Evolutionary conservation across 2,329 filamentous ascomycete genomes (phyloP).

Genomic region (Rugonectria rugulosa): DNA sequence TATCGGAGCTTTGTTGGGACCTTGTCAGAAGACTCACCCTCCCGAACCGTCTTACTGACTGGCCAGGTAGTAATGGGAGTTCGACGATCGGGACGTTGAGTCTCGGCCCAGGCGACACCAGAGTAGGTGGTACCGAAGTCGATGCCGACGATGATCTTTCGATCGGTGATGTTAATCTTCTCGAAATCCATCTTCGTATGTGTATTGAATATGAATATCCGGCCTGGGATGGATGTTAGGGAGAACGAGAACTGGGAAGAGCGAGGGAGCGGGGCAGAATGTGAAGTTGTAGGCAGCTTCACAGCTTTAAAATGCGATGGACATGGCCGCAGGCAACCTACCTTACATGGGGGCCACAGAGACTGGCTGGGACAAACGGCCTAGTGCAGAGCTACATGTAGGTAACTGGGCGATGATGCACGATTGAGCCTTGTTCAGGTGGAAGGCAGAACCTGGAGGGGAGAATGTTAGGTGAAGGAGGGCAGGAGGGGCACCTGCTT

Average conservation of each 20-base stretch:
- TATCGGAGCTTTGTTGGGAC: slow-evolving; percentile 57
- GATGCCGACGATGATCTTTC: slow-evolving; percentile 57
- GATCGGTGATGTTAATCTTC: slow-evolving; percentile 43
- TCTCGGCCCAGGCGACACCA: slow-evolving; percentile 58
- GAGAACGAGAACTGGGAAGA: background rate
- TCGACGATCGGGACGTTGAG: slow-evolving; percentile 46
- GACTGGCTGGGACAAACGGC: no score
- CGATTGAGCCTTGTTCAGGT: no score
- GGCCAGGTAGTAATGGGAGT: slow-evolving; percentile 53
- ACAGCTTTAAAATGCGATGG: background rate
- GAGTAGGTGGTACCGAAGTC: slow-evolving; percentile 64
- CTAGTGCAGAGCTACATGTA: no score
- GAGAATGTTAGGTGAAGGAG: no score
- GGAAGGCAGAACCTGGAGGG: no score
- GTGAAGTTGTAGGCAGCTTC: background rate
- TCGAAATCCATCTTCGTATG: slow-evolving; percentile 45
- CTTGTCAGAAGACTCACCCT: slow-evolving; percentile 51
- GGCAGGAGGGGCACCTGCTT: no score
- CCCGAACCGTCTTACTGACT: slow-evolving; percentile 44
- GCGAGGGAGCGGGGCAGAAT: background rate
- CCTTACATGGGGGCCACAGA: no score
- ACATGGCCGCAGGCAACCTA: no score
- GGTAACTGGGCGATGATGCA: no score
- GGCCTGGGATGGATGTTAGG: background rate
- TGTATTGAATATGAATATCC: background rate